phyloP scores from a whole-genome alignment of 2,329 filamentous ascomycete species.

The Calonectria ilicicola region DNA sequence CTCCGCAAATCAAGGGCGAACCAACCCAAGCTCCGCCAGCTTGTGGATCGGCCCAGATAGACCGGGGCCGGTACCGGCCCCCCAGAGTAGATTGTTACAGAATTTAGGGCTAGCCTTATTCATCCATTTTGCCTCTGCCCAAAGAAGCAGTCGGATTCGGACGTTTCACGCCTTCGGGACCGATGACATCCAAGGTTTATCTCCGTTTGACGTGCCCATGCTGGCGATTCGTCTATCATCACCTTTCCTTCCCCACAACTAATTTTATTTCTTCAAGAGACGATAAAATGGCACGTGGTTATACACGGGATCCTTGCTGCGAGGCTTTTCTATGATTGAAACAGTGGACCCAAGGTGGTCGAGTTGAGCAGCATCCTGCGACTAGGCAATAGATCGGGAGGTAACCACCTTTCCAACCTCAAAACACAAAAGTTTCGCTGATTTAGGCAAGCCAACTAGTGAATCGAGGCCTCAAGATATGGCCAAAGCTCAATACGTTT shows the following conservation, averaged over 20 bases:
- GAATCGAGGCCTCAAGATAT: too few relatives aligned
- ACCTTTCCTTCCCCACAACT: background rate
- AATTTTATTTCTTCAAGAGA: background rate
- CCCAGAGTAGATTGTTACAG: background rate
- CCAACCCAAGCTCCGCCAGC: background rate
- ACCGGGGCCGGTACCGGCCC: background rate
- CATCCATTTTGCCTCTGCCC: background rate
- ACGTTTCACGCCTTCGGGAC: background rate
- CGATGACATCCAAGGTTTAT: background rate
- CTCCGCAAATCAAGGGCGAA: background rate
- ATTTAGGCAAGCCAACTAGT: too few relatives aligned
- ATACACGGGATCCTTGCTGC: background rate
- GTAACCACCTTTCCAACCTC: too few relatives aligned
- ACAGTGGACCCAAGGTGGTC: background rate
- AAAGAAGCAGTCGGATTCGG: background rate
- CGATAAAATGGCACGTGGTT: background rate
- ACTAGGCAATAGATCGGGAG: background rate
- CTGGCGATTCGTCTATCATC: background rate
- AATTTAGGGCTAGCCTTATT: background rate
- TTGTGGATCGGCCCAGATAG: background rate
- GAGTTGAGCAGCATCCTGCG: background rate
- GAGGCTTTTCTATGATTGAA: background rate
- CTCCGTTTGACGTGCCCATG: background rate
- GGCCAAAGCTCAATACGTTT: too few relatives aligned
- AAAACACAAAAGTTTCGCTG: too few relatives aligned